A percentile compares a stretch with the other conserved stretches of the same genome.
Conservation (phyloP, 139 green algal species). For the Zygnema cylindricum region DNA sequence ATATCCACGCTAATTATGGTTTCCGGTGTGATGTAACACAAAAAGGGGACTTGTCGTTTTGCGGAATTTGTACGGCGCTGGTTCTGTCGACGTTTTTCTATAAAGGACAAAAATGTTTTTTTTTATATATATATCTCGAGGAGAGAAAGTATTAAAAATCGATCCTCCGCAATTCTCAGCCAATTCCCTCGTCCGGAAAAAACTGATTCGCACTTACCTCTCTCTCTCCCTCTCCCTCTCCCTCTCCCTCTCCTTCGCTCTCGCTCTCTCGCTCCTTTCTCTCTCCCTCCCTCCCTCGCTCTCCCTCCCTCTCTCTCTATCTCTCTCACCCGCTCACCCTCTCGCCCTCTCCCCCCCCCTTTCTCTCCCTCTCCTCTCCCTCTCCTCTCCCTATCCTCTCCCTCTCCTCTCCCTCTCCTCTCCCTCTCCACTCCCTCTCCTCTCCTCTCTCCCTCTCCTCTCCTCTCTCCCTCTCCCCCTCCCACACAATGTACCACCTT, state of each 20-base stretch:
- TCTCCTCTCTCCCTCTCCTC: background rate
- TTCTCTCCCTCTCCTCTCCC: background rate
- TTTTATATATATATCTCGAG: background rate
- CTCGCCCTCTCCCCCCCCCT: background rate
- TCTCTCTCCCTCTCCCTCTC: constrained; percentile 19
- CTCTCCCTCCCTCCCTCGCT: constrained; percentile 9
- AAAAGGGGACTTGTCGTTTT: background rate
- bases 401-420: background rate
- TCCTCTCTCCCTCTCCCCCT: background rate
- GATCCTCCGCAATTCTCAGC: background rate
- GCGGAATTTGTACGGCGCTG: background rate
- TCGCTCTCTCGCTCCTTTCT: background rate
- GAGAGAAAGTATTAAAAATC: too few relatives aligned
- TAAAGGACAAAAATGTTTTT: background rate
- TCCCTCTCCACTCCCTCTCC: background rate
- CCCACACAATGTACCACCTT: background rate
- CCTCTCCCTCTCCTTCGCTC: background rate
- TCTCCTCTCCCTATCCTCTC: background rate
- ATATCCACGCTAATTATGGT: too few relatives aligned
- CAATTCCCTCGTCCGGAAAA: background rate
- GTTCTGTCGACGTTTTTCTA: background rate
- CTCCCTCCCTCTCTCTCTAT: background rate
- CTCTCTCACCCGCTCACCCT: background rate
- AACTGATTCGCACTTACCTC: background rate
- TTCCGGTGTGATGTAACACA: too few relatives aligned